Conservation (phyloP, 2,329 filamentous ascomycete genomes). For the Myriosclerotinia curreyana region DNA sequence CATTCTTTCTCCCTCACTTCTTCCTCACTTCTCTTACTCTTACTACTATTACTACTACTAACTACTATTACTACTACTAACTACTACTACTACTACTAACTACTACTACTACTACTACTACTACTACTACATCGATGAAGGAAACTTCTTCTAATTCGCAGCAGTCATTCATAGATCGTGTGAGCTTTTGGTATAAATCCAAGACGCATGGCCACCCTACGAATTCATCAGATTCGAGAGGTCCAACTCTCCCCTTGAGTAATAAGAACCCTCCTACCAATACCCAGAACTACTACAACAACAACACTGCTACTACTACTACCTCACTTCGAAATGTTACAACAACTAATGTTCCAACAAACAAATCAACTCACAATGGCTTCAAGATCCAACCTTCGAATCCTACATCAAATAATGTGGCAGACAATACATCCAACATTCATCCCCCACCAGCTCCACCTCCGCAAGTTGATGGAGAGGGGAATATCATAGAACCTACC, state of each 20-base stretch:
- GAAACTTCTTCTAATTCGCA: constrained; percentile 51
- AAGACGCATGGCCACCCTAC: constrained; percentile 52
- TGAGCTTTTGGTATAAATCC: constrained; percentile 54
- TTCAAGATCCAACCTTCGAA: constrained; percentile 36
- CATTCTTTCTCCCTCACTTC: too few species aligned
- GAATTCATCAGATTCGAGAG: constrained; percentile 41
- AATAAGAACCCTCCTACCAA: constrained; percentile 33
- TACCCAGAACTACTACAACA: constrained; percentile 30
- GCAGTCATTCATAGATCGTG: constrained; percentile 52
- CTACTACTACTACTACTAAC: too few species aligned
- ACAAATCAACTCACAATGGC: constrained; percentile 27
- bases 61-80: too few species aligned
- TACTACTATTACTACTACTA: too few species aligned
- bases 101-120: too few species aligned
- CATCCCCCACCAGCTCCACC: constrained; percentile 45
- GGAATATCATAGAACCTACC: constrained; percentile 53
- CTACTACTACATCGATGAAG: too few species aligned
- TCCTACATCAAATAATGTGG: constrained; percentile 37
- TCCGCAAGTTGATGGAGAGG: constrained; percentile 52
- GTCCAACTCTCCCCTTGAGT: constrained; percentile 43
- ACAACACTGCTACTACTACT: constrained; percentile 26
- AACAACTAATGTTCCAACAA: constrained; percentile 30
- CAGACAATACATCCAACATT: constrained; percentile 40
- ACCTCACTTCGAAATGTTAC: constrained; percentile 29
- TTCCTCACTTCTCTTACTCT: too few species aligned